phyloP scores from a whole-genome alignment of 208 protist species.

The Leishmania aethiopica region DNA sequence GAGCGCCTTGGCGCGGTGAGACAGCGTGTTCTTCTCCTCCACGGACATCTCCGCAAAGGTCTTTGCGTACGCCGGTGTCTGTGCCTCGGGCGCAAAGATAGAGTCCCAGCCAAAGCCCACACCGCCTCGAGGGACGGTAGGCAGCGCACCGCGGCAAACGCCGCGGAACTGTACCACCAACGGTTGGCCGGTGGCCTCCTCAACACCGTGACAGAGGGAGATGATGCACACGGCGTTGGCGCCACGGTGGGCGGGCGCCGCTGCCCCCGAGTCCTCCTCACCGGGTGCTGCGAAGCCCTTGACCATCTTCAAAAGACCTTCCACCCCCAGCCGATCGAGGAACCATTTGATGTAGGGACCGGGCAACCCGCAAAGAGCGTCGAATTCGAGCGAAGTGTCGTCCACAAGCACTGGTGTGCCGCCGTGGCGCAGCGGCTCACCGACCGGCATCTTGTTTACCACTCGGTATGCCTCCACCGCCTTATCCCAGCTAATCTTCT shows the following conservation, averaged over 20 bases:
- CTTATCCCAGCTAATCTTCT: slow-evolving; percentile 94
- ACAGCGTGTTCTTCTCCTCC: slow-evolving; percentile 95
- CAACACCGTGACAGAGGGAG: slow-evolving; percentile 31
- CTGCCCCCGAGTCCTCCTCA: slow-evolving; percentile 30
- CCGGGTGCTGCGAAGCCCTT: slow-evolving; percentile 63
- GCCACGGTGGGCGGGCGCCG: slow-evolving; percentile 28
- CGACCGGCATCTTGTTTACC: slow-evolving; percentile 35
- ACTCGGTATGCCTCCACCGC: slow-evolving; percentile 83
- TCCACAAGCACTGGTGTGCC: slow-evolving; percentile 90
- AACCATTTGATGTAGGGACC: slow-evolving; percentile 99
- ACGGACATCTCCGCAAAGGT: slow-evolving; percentile 92
- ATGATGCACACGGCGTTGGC: slow-evolving; percentile 89
- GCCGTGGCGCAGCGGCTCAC: slow-evolving; percentile 20
- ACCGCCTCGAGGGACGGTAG: slow-evolving; percentile 63
- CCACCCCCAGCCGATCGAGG: slow-evolving; percentile 90
- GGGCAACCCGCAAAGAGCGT: slow-evolving; percentile 95
- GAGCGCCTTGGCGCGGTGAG: slow-evolving; percentile 92
- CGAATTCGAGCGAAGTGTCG: slow-evolving; percentile 98
- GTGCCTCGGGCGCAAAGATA: slow-evolving; percentile 93
- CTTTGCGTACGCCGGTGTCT: slow-evolving; percentile 31
- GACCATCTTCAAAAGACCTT: slow-evolving; percentile 94
- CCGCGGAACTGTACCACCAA: slow-evolving; percentile 74
- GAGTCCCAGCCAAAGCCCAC: slow-evolving; percentile 96
- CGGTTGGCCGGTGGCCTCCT: slow-evolving; percentile 19
- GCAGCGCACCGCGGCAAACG: slow-evolving; percentile 62